Evolutionary conservation across 2,329 filamentous ascomycete species (phyloP).

Genomic region (Phialocephala sp.): DNA sequence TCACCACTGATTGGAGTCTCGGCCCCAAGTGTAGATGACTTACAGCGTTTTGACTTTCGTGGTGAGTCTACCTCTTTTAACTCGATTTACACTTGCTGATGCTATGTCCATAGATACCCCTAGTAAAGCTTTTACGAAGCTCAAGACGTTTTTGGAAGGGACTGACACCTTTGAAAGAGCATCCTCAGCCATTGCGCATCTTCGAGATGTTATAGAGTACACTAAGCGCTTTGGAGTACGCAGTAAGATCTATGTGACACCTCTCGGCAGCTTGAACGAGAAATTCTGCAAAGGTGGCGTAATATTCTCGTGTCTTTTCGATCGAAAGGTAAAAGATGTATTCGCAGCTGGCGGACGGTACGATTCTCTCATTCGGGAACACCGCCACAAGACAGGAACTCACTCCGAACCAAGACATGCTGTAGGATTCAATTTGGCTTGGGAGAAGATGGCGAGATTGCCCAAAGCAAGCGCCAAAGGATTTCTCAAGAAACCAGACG

Average conservation of each 20-base stretch:
- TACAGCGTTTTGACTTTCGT: constrained; percentile 90
- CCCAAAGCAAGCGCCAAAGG: constrained; percentile 57
- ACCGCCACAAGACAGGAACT: constrained; percentile 71
- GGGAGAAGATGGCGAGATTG: constrained; percentile 70
- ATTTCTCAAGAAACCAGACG: constrained; percentile 73
- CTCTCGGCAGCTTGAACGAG: constrained; percentile 87
- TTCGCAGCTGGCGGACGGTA: constrained; percentile 95
- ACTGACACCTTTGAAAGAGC: constrained; percentile 75
- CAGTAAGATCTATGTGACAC: constrained; percentile 82
- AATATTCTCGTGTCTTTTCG: constrained; percentile 89
- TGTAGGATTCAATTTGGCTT: constrained; percentile 90
- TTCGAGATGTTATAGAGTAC: constrained; percentile 79
- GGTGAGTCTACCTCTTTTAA: constrained; percentile 50
- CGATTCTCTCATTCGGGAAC: constrained; percentile 85
- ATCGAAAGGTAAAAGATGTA: constrained; percentile 81
- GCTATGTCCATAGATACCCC: constrained; percentile 52
- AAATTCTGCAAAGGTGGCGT: constrained; percentile 87
- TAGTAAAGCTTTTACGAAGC: constrained; percentile 60
- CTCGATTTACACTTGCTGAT: not conserved
- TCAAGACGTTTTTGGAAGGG: constrained; percentile 65
- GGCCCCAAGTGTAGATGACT: constrained; percentile 87
- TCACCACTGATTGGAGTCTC: constrained; percentile 82
- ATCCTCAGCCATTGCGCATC: constrained; percentile 76
- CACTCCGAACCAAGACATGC: constrained; percentile 74
- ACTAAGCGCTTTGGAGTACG: constrained; percentile 75